Conservation (phyloP, 2,329 filamentous ascomycete species). For the Coccinonectria pachysandricola region DNA sequence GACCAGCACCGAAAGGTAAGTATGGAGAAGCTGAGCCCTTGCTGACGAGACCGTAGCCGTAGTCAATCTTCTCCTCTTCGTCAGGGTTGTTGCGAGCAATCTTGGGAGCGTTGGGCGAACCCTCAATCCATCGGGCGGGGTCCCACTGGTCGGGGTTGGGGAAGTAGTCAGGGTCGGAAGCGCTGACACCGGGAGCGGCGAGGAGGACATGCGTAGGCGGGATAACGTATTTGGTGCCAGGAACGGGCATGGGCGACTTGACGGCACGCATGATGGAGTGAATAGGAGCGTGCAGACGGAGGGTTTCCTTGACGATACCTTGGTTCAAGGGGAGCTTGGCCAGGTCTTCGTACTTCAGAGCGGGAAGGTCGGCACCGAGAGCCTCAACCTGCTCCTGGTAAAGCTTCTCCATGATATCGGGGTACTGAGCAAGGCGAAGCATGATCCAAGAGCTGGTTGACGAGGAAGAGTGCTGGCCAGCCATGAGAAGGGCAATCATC, state of each 20-base stretch:
- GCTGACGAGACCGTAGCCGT: conserved; percentile 85
- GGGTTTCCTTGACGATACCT: conserved; percentile 82
- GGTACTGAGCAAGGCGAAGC: conserved; percentile 66
- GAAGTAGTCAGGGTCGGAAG: conserved; percentile 64
- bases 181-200: conserved; percentile 74
- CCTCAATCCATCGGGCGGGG: conserved; percentile 78
- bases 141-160: conserved; percentile 76
- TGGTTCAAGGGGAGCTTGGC: conserved; percentile 71
- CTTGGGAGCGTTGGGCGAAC: conserved; percentile 43
- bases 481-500: conserved; percentile 92
- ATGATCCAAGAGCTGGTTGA: conserved; percentile 80
- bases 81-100: conserved; percentile 40
- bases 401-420: conserved; percentile 69
- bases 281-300: conserved; percentile 84
- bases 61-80: conserved; percentile 74
- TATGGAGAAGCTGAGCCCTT: conserved; percentile 87
- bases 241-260: conserved; percentile 75
- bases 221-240: conserved; percentile 73
- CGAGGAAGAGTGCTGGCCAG: conserved; percentile 80
- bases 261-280: conserved; percentile 92
- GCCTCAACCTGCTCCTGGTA: conserved; percentile 69
- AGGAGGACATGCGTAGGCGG: conserved; percentile 74
- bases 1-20: conserved; percentile 84
- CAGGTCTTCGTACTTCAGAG: conserved; percentile 67
- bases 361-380: conserved; percentile 64